Base-by-base conservation (phyloP, 148 eudicot genomes). In the Vaccinium darrowii region DNA sequence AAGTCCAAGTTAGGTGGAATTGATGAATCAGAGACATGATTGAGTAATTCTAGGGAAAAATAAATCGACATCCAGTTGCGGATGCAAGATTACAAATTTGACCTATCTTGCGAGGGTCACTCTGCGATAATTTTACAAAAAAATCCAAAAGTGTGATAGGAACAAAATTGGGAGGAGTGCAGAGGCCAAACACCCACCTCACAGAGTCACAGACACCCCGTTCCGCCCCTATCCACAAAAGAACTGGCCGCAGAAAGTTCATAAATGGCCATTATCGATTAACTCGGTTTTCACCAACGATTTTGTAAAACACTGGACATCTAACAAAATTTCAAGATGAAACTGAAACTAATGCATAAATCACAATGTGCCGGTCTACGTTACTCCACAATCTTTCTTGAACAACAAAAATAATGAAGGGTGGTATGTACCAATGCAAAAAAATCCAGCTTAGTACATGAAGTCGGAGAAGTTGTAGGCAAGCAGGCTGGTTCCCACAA, bases 1-100 rank as follows among this genome's bases (percentile, higher is more conserved):
- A 33, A 54, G 84, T 83, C 84, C 73, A 83, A 7, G 53, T 72
- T 73, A 2, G 79, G 84, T 83, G 67, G 27, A 58, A 81, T 15
- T 81, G 4, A 13, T 21, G 7, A 62, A 57, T 19, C 56, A 76
- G 1, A 12, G 74, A 15, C 62, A 57, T 15, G 60, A 16, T 57
- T 57, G 21, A 65, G 71, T 23, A 65, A 65, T 23, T 65, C 25
- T 1, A 27, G 0, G 9, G 1, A 65, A 65, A 65, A 65, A 65
- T 21, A 9, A 8, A 65, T 65, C 5, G 1, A 56, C 60, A 19
- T 15, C 36, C 3, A 33, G 36, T 33, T 0, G 36, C 36, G 3
- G 36, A 33, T 33, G 36, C 36, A 33, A 33, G 36, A 33, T 33
- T 33, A 33, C 36, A 33, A 33, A 33, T 33, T 33, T 33, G 36